Base-by-base conservation (phyloP, 306 rosid genomes). In the Elaeagnus macrophylla region DNA sequence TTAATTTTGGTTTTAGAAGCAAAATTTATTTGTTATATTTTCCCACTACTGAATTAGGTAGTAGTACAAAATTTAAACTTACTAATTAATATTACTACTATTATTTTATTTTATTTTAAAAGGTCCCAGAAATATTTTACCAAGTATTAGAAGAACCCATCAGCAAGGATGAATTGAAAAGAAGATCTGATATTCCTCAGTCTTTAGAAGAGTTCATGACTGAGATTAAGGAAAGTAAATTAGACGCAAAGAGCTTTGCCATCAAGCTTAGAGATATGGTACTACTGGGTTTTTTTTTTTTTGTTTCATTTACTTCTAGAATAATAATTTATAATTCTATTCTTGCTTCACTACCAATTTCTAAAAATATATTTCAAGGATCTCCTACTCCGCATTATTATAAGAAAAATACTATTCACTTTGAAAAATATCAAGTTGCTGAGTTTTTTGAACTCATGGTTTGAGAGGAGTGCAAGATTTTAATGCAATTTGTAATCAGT, bases 61-160 rank as follows among this genome's bases (percentile, higher is more conserved):
- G 10, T 71, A 47, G 13, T 60, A 42, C 60, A 53, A 65, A 45
- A 3, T 45, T 0, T 41, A 8, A 41, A 7, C 44, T 57, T 19
- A 45, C 45, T 64, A 11, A 40, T 37, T 60, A n/a, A n/a, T n/a
- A 43, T 54, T 70, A 47, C 70, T 57, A 51, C 59, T 66, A 64
- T 53, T 59, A 65, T 43, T 47, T 35, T 57, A 56, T 69, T 67
- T 48, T 32, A n/a, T 56, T 75, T 72, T 17, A 51, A 11, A 61
- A 93, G 99, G 85, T 93, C 66, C 99, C 94, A 71, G 95, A 87
- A 69, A 95, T 93, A 43, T 75, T 93, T 64, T 93, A 77, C 78
- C 83, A 70, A 79, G 71, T 88, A n/a, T 72, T 93, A 78, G 81
- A 75, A 64, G 83, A 87, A 69, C 94, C 96, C 48, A 60, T 84